Percentiles rank a stretch among this genome's conserved stretches.
Conservation (phyloP, 176 grass and related monocot genomes). For the Otatea glauca region DNA sequence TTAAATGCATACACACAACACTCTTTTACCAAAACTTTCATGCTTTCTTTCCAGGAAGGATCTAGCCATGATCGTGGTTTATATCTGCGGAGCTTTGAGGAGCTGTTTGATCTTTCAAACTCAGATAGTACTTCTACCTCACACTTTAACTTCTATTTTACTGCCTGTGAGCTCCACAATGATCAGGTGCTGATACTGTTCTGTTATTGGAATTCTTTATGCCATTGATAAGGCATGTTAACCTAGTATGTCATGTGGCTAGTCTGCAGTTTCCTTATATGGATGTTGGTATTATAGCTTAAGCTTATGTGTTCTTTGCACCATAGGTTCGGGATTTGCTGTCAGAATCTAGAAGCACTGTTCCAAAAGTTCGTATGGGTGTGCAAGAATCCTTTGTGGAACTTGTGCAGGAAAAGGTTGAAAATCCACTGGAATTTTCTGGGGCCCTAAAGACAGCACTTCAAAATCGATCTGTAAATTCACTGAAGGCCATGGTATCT, state of each 20-base stretch:
- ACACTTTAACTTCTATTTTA: conserved; percentile 90
- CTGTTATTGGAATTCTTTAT: conserved; percentile 31
- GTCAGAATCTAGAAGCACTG: conserved; percentile 64
- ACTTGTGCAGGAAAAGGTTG: conserved; percentile 89
- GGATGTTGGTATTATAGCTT: conserved; percentile 5
- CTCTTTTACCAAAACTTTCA: conserved; percentile 26
- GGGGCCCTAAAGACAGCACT: conserved; percentile 73
- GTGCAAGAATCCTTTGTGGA: conserved; percentile 83
- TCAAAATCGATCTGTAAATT: conserved; percentile 71
- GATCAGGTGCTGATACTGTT: conserved; percentile 71
- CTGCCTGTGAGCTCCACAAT: conserved; percentile 96
- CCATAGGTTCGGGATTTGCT: conserved; percentile 84
- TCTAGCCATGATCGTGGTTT: conserved; percentile 93
- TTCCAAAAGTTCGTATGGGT: conserved; percentile 69
- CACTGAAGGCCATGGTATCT: conserved; percentile 70
- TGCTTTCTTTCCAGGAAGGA: conserved; percentile 83
- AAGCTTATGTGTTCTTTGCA: conserved; percentile 34
- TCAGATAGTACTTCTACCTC: conserved; percentile 84
- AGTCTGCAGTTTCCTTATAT: conserved; percentile 13
- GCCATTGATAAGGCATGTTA: neutral
- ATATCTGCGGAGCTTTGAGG: conserved; percentile 89
- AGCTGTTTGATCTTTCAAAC: conserved; percentile 97
- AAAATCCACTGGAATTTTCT: conserved; percentile 88
- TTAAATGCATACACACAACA: conserved; percentile 25
- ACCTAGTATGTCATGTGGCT: neutral